These are phyloP conservation scores for Durusdinium trenchii DNA, from an alignment of 73 alveolate genomes.

Conservation along the genomic window DNA sequence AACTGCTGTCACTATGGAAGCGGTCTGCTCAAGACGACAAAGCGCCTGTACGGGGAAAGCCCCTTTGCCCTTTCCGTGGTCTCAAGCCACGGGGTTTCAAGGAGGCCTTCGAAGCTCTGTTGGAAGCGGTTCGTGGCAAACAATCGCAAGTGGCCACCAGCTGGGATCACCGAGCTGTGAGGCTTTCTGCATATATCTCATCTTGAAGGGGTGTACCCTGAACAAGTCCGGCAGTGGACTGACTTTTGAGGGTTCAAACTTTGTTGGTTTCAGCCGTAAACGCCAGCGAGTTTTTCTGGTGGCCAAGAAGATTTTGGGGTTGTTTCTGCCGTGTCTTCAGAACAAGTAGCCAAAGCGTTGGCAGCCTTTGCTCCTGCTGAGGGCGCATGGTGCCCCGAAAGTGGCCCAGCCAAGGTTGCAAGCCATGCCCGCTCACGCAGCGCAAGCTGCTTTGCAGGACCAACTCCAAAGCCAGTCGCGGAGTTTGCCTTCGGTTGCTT, in stretches of 20 bases:
- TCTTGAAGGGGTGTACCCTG: conserved; percentile 19
- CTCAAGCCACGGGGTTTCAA: not conserved
- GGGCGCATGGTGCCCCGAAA: not conserved
- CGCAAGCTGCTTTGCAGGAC: not conserved
- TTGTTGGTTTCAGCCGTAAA: not conserved
- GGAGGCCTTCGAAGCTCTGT: not conserved
- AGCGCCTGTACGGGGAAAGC: not conserved
- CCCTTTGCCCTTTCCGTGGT: not conserved
- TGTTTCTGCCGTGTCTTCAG: not conserved
- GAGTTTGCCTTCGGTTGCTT: conserved; percentile 19
- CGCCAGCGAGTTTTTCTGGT: not conserved
- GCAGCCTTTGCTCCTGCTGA: not conserved
- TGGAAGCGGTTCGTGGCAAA: not conserved
- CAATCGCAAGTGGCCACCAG: not conserved
- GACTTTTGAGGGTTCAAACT: not conserved
- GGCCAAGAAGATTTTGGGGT: not conserved
- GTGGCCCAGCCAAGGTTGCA: not conserved
- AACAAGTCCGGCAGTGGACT: not conserved
- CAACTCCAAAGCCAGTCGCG: not conserved
- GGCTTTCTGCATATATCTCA: conserved; percentile 6
- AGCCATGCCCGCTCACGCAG: not conserved
- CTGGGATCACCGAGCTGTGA: conserved; percentile 27
- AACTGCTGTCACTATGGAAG: not conserved
- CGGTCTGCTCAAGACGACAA: not conserved
- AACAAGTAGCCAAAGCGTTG: not conserved